Conservation (phyloP, 176 grass and related monocot genomes). For the Carex scoparia region DNA sequence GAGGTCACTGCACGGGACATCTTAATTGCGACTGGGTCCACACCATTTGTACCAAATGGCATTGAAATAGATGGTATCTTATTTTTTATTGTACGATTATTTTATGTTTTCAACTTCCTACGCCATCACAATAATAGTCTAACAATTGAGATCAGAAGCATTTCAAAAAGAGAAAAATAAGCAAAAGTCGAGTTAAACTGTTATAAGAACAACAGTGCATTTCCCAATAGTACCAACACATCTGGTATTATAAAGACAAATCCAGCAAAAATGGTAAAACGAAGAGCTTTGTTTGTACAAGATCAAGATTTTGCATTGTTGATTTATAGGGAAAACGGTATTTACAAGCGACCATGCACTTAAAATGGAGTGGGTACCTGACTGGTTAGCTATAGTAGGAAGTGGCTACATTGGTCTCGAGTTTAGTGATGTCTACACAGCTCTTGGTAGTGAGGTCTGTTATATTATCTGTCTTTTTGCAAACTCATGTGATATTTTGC, state of each 20-base stretch:
- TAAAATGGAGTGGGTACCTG: constrained; percentile 86
- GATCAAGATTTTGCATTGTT: constrained; percentile 8
- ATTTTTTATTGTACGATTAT: constrained; percentile 20
- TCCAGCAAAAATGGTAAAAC: neutral
- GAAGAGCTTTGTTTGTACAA: neutral
- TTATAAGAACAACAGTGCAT: neutral
- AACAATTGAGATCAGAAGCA: neutral
- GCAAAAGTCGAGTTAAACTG: neutral
- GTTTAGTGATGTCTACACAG: constrained; percentile 95
- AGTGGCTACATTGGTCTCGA: constrained; percentile 99
- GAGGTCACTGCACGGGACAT: constrained; percentile 84
- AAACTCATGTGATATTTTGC: neutral
- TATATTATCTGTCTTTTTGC: neutral
- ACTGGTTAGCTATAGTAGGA: constrained; percentile 97
- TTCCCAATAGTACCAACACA: neutral
- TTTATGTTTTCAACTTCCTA: constrained; percentile 24
- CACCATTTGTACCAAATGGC: constrained; percentile 95
- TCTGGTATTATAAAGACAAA: neutral
- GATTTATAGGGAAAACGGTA: constrained; percentile 68
- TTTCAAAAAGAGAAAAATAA: neutral
- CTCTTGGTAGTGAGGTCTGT: constrained; percentile 85
- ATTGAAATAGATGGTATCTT: constrained; percentile 88
- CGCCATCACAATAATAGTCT: neutral
- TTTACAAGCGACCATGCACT: constrained; percentile 92
- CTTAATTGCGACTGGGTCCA: constrained; percentile 89